A percentile compares a stretch with the other conserved stretches of the same genome.
These are phyloP conservation scores for Penicillium brevicompactum DNA, from an alignment of 2,329 filamentous ascomycete genomes.

Conservation along the genomic window DNA sequence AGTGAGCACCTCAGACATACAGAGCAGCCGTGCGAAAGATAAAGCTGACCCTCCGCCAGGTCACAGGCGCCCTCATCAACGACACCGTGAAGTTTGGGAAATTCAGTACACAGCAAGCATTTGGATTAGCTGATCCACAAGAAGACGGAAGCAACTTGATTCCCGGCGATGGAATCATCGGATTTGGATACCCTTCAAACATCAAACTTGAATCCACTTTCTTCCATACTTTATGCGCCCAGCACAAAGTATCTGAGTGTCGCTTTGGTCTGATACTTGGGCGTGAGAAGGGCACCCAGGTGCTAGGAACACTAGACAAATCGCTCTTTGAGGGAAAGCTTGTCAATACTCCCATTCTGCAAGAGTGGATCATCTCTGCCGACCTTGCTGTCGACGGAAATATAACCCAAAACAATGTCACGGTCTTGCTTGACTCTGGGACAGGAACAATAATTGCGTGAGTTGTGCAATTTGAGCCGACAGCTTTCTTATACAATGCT, in stretches of 20 bases:
- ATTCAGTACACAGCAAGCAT: constrained; percentile 1
- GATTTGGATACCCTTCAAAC: neutral
- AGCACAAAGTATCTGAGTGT: constrained; percentile 1
- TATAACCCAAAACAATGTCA: constrained; percentile 1
- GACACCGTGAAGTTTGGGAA: constrained; percentile 10
- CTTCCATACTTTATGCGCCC: constrained; percentile 8
- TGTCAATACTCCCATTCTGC: constrained; percentile 3
- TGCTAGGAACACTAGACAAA: constrained; percentile 3
- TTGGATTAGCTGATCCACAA: neutral
- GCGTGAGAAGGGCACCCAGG: neutral
- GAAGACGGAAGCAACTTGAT: neutral
- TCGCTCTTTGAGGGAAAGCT: constrained; percentile 5
- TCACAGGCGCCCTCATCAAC: constrained; percentile 7
- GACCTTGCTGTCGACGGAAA: constrained; percentile 6
- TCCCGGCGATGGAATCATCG: constrained; percentile 6
- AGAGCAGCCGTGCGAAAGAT: neutral
- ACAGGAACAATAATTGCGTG: neutral
- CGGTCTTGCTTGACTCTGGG: constrained; percentile 5
- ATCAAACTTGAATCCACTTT: constrained; percentile 2
- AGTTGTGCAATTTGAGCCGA: neutral
- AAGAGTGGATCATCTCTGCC: constrained; percentile 7
- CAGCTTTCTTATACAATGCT: neutral
- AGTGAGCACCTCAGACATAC: neutral
- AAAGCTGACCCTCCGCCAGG: neutral
- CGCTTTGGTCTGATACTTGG: constrained; percentile 6